phyloP scores from a whole-genome alignment of 164 flowering plant genomes.

The Vitis cinerea region DNA sequence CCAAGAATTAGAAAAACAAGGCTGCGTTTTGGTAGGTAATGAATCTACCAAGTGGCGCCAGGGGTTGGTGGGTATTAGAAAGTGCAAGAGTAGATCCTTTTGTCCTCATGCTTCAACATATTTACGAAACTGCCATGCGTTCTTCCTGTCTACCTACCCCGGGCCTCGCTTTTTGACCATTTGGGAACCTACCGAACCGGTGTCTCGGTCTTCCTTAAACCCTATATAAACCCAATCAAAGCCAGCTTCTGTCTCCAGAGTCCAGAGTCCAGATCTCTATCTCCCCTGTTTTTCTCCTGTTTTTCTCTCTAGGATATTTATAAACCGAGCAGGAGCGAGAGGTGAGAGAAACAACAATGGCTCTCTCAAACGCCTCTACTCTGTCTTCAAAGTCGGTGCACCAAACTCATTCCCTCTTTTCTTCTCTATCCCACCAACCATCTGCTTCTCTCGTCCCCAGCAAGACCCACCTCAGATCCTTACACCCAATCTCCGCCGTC shows the following conservation, averaged over 20 bases:
- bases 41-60: no score
- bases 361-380: constrained; percentile 30
- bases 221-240: background rate
- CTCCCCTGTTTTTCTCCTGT: background rate
- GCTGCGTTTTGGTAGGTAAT: background rate
- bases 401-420: constrained; percentile 6
- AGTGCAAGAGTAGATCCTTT: background rate
- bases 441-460: constrained; percentile 7
- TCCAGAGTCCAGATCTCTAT: background rate
- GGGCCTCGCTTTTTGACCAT: background rate
- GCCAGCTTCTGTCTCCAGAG: background rate
- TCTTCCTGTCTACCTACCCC: background rate
- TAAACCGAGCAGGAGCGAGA: background rate
- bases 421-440: constrained; percentile 16
- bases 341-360: constrained; percentile 17
- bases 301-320: background rate
- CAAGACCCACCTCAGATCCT: constrained; percentile 5
- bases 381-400: constrained; percentile 29
- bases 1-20: background rate
- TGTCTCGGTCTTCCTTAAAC: no score
- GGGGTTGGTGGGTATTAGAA: background rate
- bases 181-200: background rate
- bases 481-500: constrained; percentile 32
- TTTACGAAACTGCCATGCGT: background rate
- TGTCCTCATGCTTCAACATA: background rate